Evolutionary conservation across 441 rosid genomes (phyloP).

Genomic region (Hura crepitans): DNA sequence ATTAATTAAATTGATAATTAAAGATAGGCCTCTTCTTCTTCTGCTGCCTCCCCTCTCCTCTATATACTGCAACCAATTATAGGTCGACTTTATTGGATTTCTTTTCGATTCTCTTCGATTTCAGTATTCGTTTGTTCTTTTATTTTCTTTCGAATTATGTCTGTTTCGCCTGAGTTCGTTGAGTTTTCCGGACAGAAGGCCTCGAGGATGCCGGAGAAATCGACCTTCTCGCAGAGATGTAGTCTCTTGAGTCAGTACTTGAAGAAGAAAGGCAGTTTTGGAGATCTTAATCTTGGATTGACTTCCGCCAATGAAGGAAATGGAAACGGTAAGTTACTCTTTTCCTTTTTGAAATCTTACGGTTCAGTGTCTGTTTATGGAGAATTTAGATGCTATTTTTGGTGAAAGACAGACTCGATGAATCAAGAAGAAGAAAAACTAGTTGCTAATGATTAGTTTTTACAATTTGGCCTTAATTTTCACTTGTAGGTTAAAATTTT

Average conservation of each 20-base stretch:
- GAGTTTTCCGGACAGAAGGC: constrained; percentile 28
- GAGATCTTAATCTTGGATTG: constrained; percentile 66
- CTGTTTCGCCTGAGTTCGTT: constrained; percentile 39
- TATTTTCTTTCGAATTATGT: constrained; percentile 32
- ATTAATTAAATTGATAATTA: neutral
- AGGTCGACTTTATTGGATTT: neutral
- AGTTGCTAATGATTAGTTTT: neutral
- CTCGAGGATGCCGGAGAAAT: constrained; percentile 33
- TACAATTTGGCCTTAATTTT: neutral
- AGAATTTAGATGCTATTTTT: neutral
- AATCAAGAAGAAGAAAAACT: neutral
- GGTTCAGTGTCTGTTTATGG: neutral
- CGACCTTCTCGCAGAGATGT: constrained; percentile 62
- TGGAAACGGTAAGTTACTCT: neutral
- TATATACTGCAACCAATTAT: neutral
- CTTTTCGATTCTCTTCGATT: neutral
- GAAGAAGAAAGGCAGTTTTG: constrained; percentile 64
- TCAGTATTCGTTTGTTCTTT: neutral
- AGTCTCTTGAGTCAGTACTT: constrained; percentile 66
- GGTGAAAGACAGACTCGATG: neutral
- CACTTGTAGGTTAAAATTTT: no score
- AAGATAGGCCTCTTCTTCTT: neutral
- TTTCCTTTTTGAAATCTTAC: neutral
- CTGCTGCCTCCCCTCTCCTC: constrained; percentile 6
- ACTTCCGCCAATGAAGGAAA: constrained; percentile 34